A percentile compares a stretch with the other conserved stretches of the same genome.
Conservation (phyloP, 2,329 filamentous ascomycete genomes). For the Talaromyces sp. region DNA sequence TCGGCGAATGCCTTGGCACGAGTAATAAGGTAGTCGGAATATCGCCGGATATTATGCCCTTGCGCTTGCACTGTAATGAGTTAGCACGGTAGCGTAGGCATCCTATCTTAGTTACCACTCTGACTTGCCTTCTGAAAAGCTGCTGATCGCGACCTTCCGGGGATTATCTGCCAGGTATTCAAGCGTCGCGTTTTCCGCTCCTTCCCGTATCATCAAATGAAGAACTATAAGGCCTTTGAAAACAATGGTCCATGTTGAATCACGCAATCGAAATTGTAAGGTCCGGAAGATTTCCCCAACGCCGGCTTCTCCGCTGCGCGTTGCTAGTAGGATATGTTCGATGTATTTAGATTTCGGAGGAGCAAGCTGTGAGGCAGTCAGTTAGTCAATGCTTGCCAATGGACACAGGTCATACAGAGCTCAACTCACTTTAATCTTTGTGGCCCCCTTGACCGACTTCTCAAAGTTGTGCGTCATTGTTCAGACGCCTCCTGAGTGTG, state of each 20-base stretch:
- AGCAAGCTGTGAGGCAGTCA: slow-evolving; percentile 59
- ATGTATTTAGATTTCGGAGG: slow-evolving; percentile 99
- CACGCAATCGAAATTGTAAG: slow-evolving; percentile 78
- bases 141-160: slow-evolving; percentile 78
- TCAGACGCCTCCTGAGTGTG: slow-evolving; percentile 7
- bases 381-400: slow-evolving; percentile 20
- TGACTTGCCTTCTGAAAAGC: slow-evolving; percentile 81
- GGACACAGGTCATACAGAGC: neutral
- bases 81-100: slow-evolving; percentile 30
- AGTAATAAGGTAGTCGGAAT: slow-evolving; percentile 79
- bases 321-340: slow-evolving; percentile 93
- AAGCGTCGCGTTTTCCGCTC: slow-evolving; percentile 81
- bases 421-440: slow-evolving; percentile 82
- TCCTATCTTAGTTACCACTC: too few species aligned
- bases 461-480: slow-evolving; percentile 65
- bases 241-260: slow-evolving; percentile 99
- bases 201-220: slow-evolving; percentile 96
- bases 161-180: slow-evolving; percentile 77
- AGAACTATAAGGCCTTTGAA: slow-evolving; percentile 96
- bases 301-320: slow-evolving; percentile 87
- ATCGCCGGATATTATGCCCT: slow-evolving; percentile 88
- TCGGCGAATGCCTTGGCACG: slow-evolving; percentile 76
- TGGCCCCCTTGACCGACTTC: slow-evolving; percentile 98
- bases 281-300: slow-evolving; percentile 94
- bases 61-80: slow-evolving; percentile 72